These are phyloP conservation scores for Aspergillus brunneoviolaceus DNA, from an alignment of 2,329 filamentous ascomycete genomes.

Conservation along the genomic window DNA sequence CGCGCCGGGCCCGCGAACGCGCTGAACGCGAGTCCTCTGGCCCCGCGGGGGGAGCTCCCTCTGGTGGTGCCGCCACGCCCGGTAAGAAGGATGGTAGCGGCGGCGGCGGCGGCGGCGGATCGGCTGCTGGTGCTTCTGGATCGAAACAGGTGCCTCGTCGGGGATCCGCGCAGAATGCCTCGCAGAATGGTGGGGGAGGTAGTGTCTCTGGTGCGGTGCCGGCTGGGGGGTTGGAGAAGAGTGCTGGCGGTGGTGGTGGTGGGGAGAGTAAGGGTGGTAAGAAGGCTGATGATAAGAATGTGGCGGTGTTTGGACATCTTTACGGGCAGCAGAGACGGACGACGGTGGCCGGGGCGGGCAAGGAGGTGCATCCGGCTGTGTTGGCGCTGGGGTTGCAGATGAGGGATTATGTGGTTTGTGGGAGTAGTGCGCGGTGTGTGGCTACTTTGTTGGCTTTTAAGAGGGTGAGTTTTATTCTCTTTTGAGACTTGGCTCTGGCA, in stretches of 20 bases:
- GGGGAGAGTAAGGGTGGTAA: constrained; percentile 50
- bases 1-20: constrained; percentile 72
- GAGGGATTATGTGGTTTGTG: constrained; percentile 81
- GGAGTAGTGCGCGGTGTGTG: constrained; percentile 83
- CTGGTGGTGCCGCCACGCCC: constrained; percentile 22
- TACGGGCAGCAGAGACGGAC: constrained; percentile 72
- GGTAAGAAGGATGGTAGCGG: constrained; percentile 28
- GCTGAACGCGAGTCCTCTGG: constrained; percentile 49
- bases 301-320: constrained; percentile 79
- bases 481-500: background rate
- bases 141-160: constrained; percentile 34
- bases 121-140: constrained; percentile 19
- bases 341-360: constrained; percentile 60
- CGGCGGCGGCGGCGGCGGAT: constrained; percentile 33
- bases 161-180: constrained; percentile 38
- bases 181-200: constrained; percentile 39
- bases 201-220: background rate
- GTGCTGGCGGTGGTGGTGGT: constrained; percentile 28
- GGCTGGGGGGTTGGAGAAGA: background rate
- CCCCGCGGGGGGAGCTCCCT: constrained; percentile 36
- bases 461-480: constrained; percentile 55
- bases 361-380: constrained; percentile 81
- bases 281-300: constrained; percentile 63
- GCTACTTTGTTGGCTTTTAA: constrained; percentile 89
- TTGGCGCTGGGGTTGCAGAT: constrained; percentile 86